Percentiles rank a stretch among this genome's conserved stretches.
phyloP scores from a whole-genome alignment of 2,329 filamentous ascomycete genomes.

The Colletotrichum limetticola region DNA sequence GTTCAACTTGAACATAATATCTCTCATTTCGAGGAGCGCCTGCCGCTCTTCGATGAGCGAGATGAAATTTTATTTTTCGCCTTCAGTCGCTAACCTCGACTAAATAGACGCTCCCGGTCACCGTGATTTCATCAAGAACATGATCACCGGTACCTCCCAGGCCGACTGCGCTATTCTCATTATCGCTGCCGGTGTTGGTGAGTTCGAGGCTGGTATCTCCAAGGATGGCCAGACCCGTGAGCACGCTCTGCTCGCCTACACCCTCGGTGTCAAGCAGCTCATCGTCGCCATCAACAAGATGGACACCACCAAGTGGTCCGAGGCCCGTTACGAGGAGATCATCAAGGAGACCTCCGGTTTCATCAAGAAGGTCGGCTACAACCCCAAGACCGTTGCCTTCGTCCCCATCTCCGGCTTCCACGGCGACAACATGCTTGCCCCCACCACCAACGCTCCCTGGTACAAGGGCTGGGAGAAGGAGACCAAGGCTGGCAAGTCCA shows the following conservation, averaged over 20 bases:
- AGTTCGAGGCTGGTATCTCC: conserved; percentile 99
- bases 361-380: conserved; percentile 99
- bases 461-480: conserved; percentile 99
- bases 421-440: conserved; percentile 99
- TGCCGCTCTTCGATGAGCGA: neutral
- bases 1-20: conserved; percentile 38
- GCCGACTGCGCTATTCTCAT: conserved; percentile 99
- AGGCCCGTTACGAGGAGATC: conserved; percentile 97
- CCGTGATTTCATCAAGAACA: conserved; percentile 99
- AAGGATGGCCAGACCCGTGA: conserved; percentile 99
- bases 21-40: neutral
- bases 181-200: conserved; percentile 99
- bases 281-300: conserved; percentile 99
- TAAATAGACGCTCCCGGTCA: conserved; percentile 88
- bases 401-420: conserved; percentile 99
- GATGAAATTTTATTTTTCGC: too few relatives aligned
- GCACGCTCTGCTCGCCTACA: conserved; percentile 99
- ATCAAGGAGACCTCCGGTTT: conserved; percentile 99
- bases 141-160: conserved; percentile 99
- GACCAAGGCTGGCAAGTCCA: conserved; percentile 85
- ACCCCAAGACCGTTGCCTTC: conserved; percentile 98
- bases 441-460: conserved; percentile 96
- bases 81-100: neutral
- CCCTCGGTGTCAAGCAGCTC: conserved; percentile 99
- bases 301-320: conserved; percentile 99